phyloP scores from a whole-genome alignment of 805 yeast species.

The Hemisphaericaspora nanyangensis region DNA sequence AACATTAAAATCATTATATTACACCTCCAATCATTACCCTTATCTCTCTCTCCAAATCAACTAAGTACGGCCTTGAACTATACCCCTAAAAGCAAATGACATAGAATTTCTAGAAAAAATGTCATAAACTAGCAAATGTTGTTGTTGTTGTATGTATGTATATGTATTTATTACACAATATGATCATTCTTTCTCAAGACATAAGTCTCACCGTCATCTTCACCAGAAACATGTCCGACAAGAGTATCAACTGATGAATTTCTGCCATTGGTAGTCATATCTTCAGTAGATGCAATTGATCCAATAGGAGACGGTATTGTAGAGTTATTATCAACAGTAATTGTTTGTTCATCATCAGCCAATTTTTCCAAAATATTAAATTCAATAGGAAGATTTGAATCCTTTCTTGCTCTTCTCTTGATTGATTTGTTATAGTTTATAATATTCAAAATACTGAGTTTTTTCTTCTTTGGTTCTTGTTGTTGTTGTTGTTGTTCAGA shows the following conservation, averaged over 20 bases:
- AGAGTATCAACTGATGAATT: neutral
- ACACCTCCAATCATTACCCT: no score
- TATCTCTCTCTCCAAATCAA: no score
- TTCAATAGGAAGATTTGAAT: conserved; percentile 49
- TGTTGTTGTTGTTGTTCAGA: neutral
- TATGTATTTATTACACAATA: conserved; percentile 3
- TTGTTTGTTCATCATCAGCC: conserved; percentile 15
- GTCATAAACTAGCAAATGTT: no score
- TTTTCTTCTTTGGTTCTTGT: neutral
- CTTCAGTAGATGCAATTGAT: conserved; percentile 1
- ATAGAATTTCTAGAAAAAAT: no score
- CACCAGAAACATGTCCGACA: conserved; percentile 1
- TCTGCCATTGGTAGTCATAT: neutral
- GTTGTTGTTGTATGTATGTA: no score
- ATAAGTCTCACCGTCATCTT: conserved; percentile 5
- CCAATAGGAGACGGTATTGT: neutral
- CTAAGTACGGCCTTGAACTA: no score
- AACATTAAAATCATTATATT: neutral
- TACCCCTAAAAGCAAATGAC: no score
- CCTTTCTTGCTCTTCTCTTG: conserved; percentile 48
- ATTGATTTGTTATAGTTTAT: conserved; percentile 4
- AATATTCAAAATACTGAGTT: neutral
- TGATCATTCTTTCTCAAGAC: conserved; percentile 4
- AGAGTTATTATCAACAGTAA: neutral
- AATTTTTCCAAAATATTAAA: conserved; percentile 10